Base-by-base conservation (phyloP, 2,329 filamentous ascomycete species). In the Colletotrichum sansevieriae region DNA sequence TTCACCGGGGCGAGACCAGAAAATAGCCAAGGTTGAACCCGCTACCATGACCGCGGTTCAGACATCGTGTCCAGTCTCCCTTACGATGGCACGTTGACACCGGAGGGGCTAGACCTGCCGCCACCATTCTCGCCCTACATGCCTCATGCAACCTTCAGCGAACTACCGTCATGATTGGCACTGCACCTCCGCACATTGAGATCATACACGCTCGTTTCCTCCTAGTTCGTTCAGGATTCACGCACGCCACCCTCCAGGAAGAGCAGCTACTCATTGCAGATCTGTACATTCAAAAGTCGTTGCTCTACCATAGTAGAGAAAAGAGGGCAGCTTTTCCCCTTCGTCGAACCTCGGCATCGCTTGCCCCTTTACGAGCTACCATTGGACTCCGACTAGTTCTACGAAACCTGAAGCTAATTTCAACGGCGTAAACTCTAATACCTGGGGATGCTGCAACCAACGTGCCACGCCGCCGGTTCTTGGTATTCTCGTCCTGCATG, bases 341-440 rank as follows among this genome's bases (percentile, higher is more conserved):
- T 57, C 54, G 15, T n/a, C 54, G 41, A 59, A 67, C 58, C 68
- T 70, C 68, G 64, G 68, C 59, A 68, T 44, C 47, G 41, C 49
- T 22, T 20, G 25, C 57, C 61, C 25, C 18, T 12, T n/a, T 37
- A 49, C 13, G 8, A 29, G 7, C 29, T 8, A 29, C 29, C 29
- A 29, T 29, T 29, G 29, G 29, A 29, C 25, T 35, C 33, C 25
- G 7, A 33, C 54, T 46, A n/a, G 37, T 20, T 29, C 46, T 29
- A n/a, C 12, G 54, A 52, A 20, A 11, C 20, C 22, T n/a, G 61
- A 55, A 65, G 61, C 47, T 68, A 55, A 55, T 59, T 60, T 60
- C 61, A 47, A 68, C 65, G 20, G 56, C 65, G 55, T n/a, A 39
- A 60, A 43, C 37, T 49, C 41, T 39, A n/a, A n/a, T n/a, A n/a